Base-by-base conservation (phyloP, 2,329 filamentous ascomycete genomes). In the Bipolaris sorokiniana region DNA sequence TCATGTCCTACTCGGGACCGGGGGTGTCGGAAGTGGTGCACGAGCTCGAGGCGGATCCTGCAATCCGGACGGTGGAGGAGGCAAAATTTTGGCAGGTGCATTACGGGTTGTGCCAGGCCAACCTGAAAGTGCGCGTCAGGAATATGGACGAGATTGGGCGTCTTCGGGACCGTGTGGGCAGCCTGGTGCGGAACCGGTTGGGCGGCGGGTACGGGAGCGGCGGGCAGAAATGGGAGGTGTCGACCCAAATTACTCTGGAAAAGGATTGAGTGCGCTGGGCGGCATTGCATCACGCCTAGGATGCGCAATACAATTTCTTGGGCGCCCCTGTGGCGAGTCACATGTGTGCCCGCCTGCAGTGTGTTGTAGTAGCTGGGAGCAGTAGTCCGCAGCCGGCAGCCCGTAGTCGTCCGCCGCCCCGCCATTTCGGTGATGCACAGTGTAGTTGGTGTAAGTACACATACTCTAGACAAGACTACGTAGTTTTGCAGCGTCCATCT, bases 1-100 rank as follows among this genome's bases (percentile, higher is more conserved):
- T 99, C 56, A 97, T 99, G 94, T 94, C 90, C 3, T 97, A 96
- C 74, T 77, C 79, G 31, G 82, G 83, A 10, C 74, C 77, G 41
- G 75, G 86, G 3, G 87, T 95, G 1, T 83, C 86, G 3, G 87
- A 89, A 20, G 88, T 97, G n/a, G 82, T 97, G 68, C 85, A 86
- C 54, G 92, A 96, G 74, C 93, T 99, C 49, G 89, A 92, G 74
- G 84, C 87, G 1, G 92, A 97, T 68, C 87, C 90, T 1, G 84
- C 85, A 53, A 87, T 98, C 23, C 84, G 85, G 42, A 84, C 84
- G 1, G 87, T 99, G 45, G 91, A 97, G 56, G 93, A 97, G 70
- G 94, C 93, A 1, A 88, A 92, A 72, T 97, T 99, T 77, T 99
- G 95, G 95, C 95, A 99, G 80, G 95, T 97, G 13, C 95, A 99